Base-by-base conservation (phyloP, 805 yeast species). In the Starmerella kuoi region DNA sequence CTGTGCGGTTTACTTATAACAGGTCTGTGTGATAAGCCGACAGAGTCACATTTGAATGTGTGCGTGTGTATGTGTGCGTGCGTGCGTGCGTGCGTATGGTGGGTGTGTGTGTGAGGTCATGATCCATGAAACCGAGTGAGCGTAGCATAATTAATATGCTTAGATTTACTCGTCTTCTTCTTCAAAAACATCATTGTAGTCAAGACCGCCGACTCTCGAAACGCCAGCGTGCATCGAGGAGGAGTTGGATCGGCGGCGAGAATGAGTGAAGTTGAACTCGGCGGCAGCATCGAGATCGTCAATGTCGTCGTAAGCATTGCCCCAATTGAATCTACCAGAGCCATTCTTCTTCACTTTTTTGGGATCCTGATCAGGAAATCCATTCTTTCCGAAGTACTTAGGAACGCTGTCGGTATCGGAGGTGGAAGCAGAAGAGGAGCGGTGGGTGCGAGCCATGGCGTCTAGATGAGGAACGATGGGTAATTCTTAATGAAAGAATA, bases 261-360 rank as follows among this genome's bases (percentile, higher is more conserved):
- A 31, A 45, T 57, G 59, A 35, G 55, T 44, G 45, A 62, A 58
- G 45, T 55, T 55, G 48, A 75, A 66, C 48, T 74, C 77, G 37
- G 78, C 82, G 17, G 69, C 63, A 40, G 72, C 74, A 45, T 73
- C 69, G 47, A 81, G 59, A 48, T 76, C 82, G 36, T 74, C 73
- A 40, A 78, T 58, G 54, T 84, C 94, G 53, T 82, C 94, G 7
- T 76, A 70, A 7, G 45, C 53, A 46, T 68, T 65, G 34, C 96
- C 96, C 94, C 95, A 84, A 56, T 85, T 85, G 51, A 77, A 79
- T 54, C 75, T 77, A 36, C 96, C 96, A 26, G 79, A 79, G 38
- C 96, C 96, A 45, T 71, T 70, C 59, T 82, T 84, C 72, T 84
- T 84, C 43, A 80, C 73, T 55, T 75, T 73, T 56, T 75, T 76